These are phyloP conservation scores for Coemansia sp. DNA, from an alignment of 192 early-diverging fungal species.

Conservation along the genomic window DNA sequence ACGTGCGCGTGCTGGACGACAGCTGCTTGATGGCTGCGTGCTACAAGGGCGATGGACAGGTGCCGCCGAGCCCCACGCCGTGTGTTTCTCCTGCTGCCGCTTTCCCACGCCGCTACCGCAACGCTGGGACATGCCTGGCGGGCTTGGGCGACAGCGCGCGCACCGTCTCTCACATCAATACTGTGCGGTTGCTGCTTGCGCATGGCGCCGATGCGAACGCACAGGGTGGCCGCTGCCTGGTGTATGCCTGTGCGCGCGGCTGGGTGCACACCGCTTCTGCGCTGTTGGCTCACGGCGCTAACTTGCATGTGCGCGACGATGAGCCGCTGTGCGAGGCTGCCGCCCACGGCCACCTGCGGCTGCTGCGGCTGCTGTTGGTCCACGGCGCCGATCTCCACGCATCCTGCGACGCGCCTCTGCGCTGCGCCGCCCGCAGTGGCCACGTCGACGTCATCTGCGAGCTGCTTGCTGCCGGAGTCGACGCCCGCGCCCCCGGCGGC, in stretches of 20 bases:
- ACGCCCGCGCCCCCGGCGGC: constrained; percentile 8
- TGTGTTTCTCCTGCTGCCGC: not conserved
- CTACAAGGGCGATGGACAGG: constrained; percentile 44
- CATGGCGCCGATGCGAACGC: constrained; percentile 36
- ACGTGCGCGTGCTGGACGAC: constrained; percentile 26
- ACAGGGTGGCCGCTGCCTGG: constrained; percentile 26
- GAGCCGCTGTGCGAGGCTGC: constrained; percentile 38
- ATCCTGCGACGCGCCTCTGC: constrained; percentile 12
- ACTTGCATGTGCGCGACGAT: constrained; percentile 17
- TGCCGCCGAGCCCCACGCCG: not conserved
- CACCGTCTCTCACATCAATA: constrained; percentile 13
- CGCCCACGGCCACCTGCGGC: constrained; percentile 22
- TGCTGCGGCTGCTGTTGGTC: constrained; percentile 24
- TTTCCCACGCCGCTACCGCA: not conserved
- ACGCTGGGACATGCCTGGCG: not conserved
- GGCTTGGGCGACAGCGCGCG: not conserved
- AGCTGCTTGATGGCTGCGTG: constrained; percentile 44
- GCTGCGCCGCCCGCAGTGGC: constrained; percentile 25
- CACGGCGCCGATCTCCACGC: constrained; percentile 30
- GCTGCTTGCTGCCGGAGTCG: constrained; percentile 19
- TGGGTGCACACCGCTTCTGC: constrained; percentile 23
- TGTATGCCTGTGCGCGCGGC: constrained; percentile 31
- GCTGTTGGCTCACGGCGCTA: constrained; percentile 29
- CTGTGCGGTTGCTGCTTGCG: constrained; percentile 35
- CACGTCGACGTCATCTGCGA: constrained; percentile 17